Evolutionary conservation across 805 yeast genomes (phyloP).

Genomic region (Schizosaccharomyces osmophilus): DNA sequence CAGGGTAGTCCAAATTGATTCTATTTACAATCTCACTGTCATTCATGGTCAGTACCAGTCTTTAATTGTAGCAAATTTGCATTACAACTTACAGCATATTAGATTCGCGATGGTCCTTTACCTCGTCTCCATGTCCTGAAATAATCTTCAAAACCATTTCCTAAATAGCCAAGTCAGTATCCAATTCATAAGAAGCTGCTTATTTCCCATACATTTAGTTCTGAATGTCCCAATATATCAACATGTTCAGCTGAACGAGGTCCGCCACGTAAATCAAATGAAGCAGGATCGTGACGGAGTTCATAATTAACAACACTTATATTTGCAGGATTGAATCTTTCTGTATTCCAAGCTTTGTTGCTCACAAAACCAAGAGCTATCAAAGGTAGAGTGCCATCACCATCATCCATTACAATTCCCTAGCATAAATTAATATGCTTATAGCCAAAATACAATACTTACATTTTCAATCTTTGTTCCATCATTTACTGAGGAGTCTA

Average conservation of each 20-base stretch:
- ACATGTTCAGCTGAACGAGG: conserved; percentile 96
- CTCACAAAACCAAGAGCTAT: conserved; percentile 62
- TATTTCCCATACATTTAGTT: conserved; percentile 33
- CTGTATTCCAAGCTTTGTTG: conserved; percentile 25
- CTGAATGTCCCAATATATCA: conserved; percentile 82
- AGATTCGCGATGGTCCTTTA: conserved; percentile 21
- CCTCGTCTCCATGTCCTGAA: conserved; percentile 48
- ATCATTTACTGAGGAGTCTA: not conserved
- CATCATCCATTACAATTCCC: conserved; percentile 70
- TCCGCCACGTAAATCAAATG: conserved; percentile 88
- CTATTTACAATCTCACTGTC: not conserved
- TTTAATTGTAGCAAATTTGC: too few relatives aligned
- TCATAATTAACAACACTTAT: conserved; percentile 59
- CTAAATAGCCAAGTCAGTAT: not conserved
- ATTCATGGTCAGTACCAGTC: not conserved
- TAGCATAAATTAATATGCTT: conserved; percentile 6
- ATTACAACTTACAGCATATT: not conserved
- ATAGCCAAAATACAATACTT: not conserved
- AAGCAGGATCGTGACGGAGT: conserved; percentile 76
- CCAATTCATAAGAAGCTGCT: too few relatives aligned
- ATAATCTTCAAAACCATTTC: conserved; percentile 56
- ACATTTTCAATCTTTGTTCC: not conserved
- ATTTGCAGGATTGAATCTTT: conserved; percentile 46
- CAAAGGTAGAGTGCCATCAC: conserved; percentile 86
- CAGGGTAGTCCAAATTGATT: not conserved